phyloP scores from a whole-genome alignment of 192 early-diverging fungal genomes.

The Blastocladiella britannica region DNA sequence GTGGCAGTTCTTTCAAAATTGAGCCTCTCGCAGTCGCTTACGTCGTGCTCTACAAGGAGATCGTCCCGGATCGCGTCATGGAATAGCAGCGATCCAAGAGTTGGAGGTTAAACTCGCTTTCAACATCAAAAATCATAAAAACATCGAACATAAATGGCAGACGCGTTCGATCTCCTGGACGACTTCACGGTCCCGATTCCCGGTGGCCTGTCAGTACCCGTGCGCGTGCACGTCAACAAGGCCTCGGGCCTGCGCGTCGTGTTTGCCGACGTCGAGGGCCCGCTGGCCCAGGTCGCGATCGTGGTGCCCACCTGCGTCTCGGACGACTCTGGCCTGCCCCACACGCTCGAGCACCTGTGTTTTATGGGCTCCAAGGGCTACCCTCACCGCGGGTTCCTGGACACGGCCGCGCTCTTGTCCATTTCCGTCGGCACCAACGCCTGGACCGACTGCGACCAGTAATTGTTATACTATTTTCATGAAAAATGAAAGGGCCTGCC shows the following conservation, averaged over 20 bases:
- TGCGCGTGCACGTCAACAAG: conserved; percentile 24
- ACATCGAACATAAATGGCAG: too few species aligned
- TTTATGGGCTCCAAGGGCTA: conserved; percentile 57
- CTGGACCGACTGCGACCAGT: conserved; percentile 25
- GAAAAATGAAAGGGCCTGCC: conserved; percentile 15
- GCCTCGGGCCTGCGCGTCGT: conserved; percentile 33
- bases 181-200: background rate
- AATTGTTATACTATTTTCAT: background rate
- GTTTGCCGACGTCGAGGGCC: conserved; percentile 36
- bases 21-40: too few species aligned
- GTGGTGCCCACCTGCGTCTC: conserved; percentile 48
- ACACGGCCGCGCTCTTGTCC: conserved; percentile 47
- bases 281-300: conserved; percentile 41
- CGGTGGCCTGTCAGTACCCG: conserved; percentile 2
- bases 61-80: too few species aligned
- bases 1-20: too few species aligned
- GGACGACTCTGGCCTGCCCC: conserved; percentile 53
- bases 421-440: conserved; percentile 59
- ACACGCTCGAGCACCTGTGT: conserved; percentile 61
- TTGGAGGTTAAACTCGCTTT: too few species aligned
- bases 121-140: too few species aligned
- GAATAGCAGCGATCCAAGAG: too few species aligned
- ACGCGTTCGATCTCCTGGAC: too few species aligned
- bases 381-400: conserved; percentile 49
- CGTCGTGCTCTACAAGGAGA: too few species aligned